Conservation (phyloP, 2,329 filamentous ascomycete species). For the Didymella arachidicola region DNA sequence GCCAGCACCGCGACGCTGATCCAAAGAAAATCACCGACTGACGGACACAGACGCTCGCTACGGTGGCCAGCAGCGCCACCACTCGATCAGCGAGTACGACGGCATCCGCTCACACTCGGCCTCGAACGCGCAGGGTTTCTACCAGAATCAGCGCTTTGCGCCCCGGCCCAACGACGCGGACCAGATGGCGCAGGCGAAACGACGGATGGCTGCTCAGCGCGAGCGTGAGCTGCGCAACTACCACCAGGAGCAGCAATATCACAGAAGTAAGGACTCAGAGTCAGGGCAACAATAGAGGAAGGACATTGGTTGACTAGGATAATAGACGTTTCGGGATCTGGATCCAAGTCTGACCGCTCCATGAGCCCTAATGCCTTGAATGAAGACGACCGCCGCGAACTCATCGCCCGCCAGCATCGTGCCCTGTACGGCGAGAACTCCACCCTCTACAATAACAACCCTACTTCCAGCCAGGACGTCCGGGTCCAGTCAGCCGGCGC, state of each 20-base stretch:
- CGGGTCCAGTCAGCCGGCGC: slow-evolving; percentile 66
- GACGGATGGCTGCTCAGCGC: slow-evolving; percentile 98
- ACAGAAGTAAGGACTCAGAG: slow-evolving; percentile 93
- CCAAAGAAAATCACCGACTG: slow-evolving; percentile 13
- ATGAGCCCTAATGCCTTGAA: slow-evolving; percentile 87
- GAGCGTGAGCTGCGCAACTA: slow-evolving; percentile 99
- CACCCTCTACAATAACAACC: slow-evolving; percentile 72
- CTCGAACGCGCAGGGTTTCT: slow-evolving; percentile 90
- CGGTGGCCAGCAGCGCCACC: slow-evolving; percentile 73
- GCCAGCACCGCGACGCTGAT: slow-evolving; percentile 12
- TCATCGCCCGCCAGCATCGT: slow-evolving; percentile 94
- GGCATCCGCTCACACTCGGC: slow-evolving; percentile 74
- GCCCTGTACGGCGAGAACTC: slow-evolving; percentile 84
- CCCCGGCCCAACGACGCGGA: slow-evolving; percentile 89
- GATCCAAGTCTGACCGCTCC: slow-evolving; percentile 83
- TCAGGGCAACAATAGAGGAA: slow-evolving; percentile 68
- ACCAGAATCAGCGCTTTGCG: slow-evolving; percentile 91
- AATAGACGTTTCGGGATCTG: slow-evolving; percentile 73
- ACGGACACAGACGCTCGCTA: slow-evolving; percentile 68
- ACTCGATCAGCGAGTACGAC: slow-evolving; percentile 86
- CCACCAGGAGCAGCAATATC: slow-evolving; percentile 99
- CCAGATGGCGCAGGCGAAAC: slow-evolving; percentile 98
- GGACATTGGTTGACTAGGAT: slow-evolving; percentile 62
- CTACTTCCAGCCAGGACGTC: slow-evolving; percentile 71
- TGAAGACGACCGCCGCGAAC: slow-evolving; percentile 93